Percentiles rank a stretch among this genome's conserved stretches.
Conservation (phyloP, 805 yeast species). For the Crinitomyces ghanaensis region DNA sequence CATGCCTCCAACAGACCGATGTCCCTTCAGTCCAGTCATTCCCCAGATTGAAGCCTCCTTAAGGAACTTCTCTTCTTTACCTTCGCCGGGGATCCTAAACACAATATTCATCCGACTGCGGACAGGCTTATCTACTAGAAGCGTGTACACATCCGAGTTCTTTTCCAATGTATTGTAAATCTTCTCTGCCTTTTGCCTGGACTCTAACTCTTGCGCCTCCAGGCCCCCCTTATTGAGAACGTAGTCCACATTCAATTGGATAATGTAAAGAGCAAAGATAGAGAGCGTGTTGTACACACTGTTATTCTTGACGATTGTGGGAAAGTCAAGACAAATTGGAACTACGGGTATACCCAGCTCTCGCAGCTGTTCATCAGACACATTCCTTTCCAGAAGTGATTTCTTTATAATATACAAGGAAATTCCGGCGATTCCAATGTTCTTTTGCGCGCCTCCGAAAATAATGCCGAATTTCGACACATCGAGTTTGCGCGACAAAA, state of each 20-base stretch:
- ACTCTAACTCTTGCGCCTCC: conserved; percentile 42
- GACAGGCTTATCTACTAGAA: conserved; percentile 50
- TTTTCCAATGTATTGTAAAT: conserved; percentile 58
- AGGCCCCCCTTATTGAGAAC: conserved; percentile 66
- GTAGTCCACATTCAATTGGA: conserved; percentile 62
- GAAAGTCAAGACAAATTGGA: conserved; percentile 84
- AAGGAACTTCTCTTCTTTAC: conserved; percentile 56
- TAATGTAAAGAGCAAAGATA: conserved; percentile 78
- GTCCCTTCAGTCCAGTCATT: conserved; percentile 82
- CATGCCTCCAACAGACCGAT: conserved; percentile 94
- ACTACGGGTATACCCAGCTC: conserved; percentile 58
- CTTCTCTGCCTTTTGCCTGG: conserved; percentile 48
- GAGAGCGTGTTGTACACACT: conserved; percentile 95
- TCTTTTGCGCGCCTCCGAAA: conserved; percentile 98
- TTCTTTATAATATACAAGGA: conserved; percentile 86
- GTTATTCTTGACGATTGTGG: conserved; percentile 76
- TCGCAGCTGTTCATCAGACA: conserved; percentile 49
- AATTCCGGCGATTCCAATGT: conserved; percentile 93
- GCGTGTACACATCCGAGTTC: conserved; percentile 49
- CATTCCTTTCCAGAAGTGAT: conserved; percentile 49
- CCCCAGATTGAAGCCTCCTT: conserved; percentile 48
- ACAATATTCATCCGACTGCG: conserved; percentile 93
- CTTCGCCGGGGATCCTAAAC: conserved; percentile 58
- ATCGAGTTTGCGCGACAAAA: conserved; percentile 70
- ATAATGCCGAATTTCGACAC: conserved; percentile 77